These are phyloP conservation scores for Trichoderma oligosporum DNA, from an alignment of 2,329 filamentous ascomycete genomes.

Conservation along the genomic window DNA sequence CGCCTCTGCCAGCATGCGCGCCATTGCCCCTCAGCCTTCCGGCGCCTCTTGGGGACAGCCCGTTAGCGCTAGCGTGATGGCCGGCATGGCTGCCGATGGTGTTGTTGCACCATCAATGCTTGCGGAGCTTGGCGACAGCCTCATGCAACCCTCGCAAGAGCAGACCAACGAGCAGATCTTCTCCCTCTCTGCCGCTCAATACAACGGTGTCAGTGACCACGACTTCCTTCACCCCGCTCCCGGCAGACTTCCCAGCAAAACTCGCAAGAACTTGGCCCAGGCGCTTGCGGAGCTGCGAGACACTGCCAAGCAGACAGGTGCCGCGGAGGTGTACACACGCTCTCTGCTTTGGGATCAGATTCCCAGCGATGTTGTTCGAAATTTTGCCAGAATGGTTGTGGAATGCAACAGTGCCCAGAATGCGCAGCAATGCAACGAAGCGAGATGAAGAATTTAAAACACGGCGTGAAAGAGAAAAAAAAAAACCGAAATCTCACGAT, in stretches of 20 bases:
- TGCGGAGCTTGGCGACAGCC: conserved; percentile 62
- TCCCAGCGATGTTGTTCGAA: conserved; percentile 82
- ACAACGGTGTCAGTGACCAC: conserved; percentile 67
- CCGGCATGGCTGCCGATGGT: conserved; percentile 31
- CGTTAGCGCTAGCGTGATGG: conserved; percentile 43
- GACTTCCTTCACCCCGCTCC: conserved; percentile 62
- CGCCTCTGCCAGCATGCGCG: conserved; percentile 41
- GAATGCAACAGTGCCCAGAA: conserved; percentile 58
- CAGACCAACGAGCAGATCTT: conserved; percentile 88
- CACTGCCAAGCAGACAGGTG: conserved; percentile 62
- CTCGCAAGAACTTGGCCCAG: conserved; percentile 73
- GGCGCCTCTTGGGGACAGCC: conserved; percentile 45
- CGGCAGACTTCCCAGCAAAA: conserved; percentile 55
- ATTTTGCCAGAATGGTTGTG: conserved; percentile 87
- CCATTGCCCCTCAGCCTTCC: conserved; percentile 51
- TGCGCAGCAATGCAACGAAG: conserved; percentile 43
- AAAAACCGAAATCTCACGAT: conserved; percentile 36
- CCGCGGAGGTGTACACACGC: conserved; percentile 86
- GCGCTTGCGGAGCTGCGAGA: conserved; percentile 74
- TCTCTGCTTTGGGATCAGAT: conserved; percentile 94
- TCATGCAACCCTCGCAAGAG: conserved; percentile 73
- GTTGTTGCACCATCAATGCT: conserved; percentile 56
- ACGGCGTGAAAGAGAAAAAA: conserved; percentile 35
- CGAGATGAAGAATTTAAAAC: conserved; percentile 33
- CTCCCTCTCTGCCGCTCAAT: conserved; percentile 79